These are phyloP conservation scores for Corymbia maculata DNA, from an alignment of 345 rosid genomes.

Conservation along the genomic window DNA sequence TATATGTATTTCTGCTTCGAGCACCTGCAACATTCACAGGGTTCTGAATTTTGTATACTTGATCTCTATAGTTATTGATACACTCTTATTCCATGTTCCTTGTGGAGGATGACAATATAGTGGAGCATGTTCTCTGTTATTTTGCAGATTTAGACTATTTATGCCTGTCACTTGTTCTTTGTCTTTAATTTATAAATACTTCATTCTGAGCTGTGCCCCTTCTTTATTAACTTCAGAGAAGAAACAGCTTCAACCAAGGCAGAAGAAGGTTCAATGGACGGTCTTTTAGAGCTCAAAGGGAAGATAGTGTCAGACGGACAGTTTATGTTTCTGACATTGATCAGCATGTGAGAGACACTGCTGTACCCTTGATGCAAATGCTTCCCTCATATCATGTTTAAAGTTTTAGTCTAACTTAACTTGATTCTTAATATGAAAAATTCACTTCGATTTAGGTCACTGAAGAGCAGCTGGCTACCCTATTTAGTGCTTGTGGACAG, in stretches of 20 bases:
- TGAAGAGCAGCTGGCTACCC: slow-evolving; percentile 79
- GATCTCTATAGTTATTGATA: not conserved
- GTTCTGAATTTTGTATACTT: not conserved
- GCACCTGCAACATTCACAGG: not conserved
- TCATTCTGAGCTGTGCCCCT: not conserved
- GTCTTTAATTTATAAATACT: not conserved
- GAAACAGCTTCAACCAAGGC: slow-evolving; percentile 48
- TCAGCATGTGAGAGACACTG: slow-evolving; percentile 30
- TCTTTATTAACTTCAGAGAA: slow-evolving; percentile 33
- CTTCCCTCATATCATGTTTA: not conserved
- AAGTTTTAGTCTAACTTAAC: not conserved
- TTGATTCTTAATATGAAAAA: not conserved
- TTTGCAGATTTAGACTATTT: not conserved
- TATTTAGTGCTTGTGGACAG: slow-evolving; percentile 72
- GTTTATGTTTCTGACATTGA: slow-evolving; percentile 60
- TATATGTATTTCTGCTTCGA: not conserved
- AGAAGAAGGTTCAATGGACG: slow-evolving; percentile 52
- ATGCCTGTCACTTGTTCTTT: not conserved
- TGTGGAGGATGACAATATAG: not conserved
- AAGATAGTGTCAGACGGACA: slow-evolving; percentile 54
- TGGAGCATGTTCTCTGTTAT: not conserved
- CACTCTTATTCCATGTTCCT: not conserved
- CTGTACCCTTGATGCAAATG: not conserved
- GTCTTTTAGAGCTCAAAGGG: slow-evolving; percentile 50
- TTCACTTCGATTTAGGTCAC: slow-evolving; percentile 42